phyloP scores from a whole-genome alignment of 305 asterid genomes.

The Coffea humblotiana region DNA sequence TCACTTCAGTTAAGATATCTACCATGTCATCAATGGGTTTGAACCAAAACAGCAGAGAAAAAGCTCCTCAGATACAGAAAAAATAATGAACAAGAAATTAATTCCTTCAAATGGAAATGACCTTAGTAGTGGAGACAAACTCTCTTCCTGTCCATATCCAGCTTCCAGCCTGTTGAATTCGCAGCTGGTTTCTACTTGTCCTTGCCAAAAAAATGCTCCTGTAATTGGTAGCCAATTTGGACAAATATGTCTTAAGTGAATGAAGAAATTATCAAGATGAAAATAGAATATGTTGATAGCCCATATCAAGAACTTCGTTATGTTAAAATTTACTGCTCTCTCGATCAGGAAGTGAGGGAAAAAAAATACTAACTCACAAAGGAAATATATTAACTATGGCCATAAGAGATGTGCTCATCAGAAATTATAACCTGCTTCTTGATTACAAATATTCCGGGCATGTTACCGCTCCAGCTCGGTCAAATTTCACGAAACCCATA shows the following conservation, averaged over 20 bases:
- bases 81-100: not conserved
- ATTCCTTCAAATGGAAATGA: not conserved
- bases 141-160: not conserved
- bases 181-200: not conserved
- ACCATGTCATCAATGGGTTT: constrained; percentile 3
- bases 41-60: constrained; percentile 1
- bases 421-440: constrained; percentile 5
- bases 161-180: not conserved
- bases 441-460: not conserved
- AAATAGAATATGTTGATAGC: not conserved
- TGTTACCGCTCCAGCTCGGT: not conserved
- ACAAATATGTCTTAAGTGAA: not conserved
- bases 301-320: not conserved
- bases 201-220: not conserved
- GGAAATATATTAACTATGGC: not conserved
- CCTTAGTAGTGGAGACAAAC: not conserved
- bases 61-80: not conserved
- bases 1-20: constrained; percentile 1
- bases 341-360: not conserved
- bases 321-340: not conserved
- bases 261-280: not conserved
- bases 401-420: not conserved
- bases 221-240: not conserved
- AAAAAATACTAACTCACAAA: not conserved
- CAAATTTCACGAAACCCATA: not conserved